These are phyloP conservation scores for Tephrocybe rancida DNA, from an alignment of 768 basidiomycete species.

Conservation along the genomic window DNA sequence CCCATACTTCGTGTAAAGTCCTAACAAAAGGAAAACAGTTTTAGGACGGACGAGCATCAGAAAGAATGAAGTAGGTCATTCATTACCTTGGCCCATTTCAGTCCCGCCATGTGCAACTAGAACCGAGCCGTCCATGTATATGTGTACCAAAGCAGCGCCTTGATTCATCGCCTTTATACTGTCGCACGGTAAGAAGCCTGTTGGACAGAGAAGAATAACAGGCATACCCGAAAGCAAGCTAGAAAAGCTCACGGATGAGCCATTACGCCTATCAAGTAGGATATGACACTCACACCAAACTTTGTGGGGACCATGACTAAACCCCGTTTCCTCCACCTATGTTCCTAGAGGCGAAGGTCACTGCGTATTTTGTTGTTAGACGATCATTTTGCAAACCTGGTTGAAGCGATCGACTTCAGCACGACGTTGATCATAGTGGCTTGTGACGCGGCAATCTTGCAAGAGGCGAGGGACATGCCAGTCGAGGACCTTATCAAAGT, in stretches of 20 bases:
- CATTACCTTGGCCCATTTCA: constrained; percentile 20
- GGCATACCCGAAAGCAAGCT: constrained; percentile 18
- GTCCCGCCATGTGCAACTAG: constrained; percentile 19
- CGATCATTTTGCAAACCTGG: not conserved
- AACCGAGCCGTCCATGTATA: constrained; percentile 19
- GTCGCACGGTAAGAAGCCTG: not conserved
- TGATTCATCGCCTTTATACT: constrained; percentile 14
- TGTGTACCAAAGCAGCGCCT: constrained; percentile 17
- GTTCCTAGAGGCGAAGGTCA: constrained; percentile 5
- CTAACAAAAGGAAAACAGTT: not conserved
- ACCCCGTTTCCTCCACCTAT: constrained; percentile 19
- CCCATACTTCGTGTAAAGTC: constrained; percentile 8
- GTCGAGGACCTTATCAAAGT: constrained; percentile 20
- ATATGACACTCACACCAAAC: constrained; percentile 11
- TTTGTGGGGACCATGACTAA: constrained; percentile 17
- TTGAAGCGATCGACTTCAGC: constrained; percentile 18
- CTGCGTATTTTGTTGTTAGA: not conserved
- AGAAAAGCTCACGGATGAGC: not conserved
- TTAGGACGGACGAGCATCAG: not conserved
- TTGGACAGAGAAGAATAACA: not conserved
- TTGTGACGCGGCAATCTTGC: constrained; percentile 16
- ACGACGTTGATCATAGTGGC: constrained; percentile 16
- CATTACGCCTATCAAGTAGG: not conserved
- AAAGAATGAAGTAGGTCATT: not conserved
- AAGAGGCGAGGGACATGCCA: constrained; percentile 20